These are phyloP conservation scores for Pleomassaria siparia DNA, from an alignment of 2,329 filamentous ascomycete genomes.

Conservation along the genomic window DNA sequence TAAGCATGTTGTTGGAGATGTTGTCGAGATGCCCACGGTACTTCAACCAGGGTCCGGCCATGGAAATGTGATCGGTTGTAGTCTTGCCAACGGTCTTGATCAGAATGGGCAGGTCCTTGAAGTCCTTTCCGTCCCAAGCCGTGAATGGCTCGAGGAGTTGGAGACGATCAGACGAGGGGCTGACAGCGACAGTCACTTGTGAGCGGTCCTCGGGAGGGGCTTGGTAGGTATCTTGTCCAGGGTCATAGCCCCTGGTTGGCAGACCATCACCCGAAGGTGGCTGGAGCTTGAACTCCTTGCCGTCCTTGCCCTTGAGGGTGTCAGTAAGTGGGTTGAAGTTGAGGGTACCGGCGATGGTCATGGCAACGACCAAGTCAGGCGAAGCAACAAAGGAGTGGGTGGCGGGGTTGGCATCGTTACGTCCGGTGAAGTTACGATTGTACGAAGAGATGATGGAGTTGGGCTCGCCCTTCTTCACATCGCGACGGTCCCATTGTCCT, in stretches of 20 bases:
- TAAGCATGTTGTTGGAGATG: constrained; percentile 99
- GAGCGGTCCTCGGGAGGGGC: constrained; percentile 80
- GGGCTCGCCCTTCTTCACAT: constrained; percentile 90
- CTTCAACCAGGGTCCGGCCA: constrained; percentile 97
- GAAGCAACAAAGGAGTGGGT: constrained; percentile 93
- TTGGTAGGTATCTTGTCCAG: constrained; percentile 92
- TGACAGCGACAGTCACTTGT: constrained; percentile 75
- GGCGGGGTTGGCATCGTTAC: constrained; percentile 93
- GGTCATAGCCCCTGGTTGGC: constrained; percentile 80
- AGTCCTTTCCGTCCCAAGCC: constrained; percentile 91
- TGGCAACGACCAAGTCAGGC: constrained; percentile 83
- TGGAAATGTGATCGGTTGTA: constrained; percentile 95
- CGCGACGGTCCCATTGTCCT: constrained; percentile 83
- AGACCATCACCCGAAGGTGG: constrained; percentile 80
- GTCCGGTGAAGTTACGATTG: constrained; percentile 99
- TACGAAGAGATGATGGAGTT: constrained; percentile 99
- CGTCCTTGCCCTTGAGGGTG: constrained; percentile 88
- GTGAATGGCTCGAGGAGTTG: constrained; percentile 86
- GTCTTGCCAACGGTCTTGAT: constrained; percentile 98
- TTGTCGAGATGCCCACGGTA: constrained; percentile 99
- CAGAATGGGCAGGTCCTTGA: constrained; percentile 78
- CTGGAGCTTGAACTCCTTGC: constrained; percentile 90
- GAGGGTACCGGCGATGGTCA: constrained; percentile 79
- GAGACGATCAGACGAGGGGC: constrained; percentile 88
- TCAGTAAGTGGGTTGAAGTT: constrained; percentile 96